A percentile compares a stretch with the other conserved stretches of the same genome.
Evolutionary conservation across 225 moss, liverwort and hornwort species (phyloP).

Genomic region (Asterella californica): DNA sequence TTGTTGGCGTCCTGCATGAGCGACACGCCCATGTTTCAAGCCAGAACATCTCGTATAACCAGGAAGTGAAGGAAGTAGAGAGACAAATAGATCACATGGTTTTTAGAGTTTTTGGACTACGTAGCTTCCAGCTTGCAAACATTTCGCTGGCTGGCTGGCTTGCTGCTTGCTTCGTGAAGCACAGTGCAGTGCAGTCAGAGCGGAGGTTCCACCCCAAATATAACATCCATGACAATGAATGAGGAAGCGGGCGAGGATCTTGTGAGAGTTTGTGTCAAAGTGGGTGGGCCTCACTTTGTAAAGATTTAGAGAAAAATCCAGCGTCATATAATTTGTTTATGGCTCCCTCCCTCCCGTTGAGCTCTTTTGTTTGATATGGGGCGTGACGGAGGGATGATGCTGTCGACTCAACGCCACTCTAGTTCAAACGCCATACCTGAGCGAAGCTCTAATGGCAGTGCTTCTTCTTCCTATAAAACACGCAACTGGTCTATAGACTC

Average conservation of each 20-base stretch:
- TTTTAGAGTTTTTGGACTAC: neutral
- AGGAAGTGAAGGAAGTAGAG: neutral
- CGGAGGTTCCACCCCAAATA: too few relatives aligned
- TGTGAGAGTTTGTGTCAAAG: neutral
- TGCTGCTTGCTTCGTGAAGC: neutral
- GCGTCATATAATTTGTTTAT: neutral
- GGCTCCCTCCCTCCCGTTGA: neutral
- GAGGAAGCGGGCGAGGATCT: neutral
- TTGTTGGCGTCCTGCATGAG: slow-evolving; percentile 16
- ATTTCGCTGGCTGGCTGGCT: too few relatives aligned
- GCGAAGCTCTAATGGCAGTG: too few relatives aligned
- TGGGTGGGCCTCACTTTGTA: neutral
- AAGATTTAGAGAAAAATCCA: neutral
- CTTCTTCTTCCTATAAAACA: too few relatives aligned
- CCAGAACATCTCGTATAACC: slow-evolving; percentile 1
- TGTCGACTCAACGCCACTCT: too few relatives aligned
- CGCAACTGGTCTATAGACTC: neutral
- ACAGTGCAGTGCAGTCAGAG: too few relatives aligned
- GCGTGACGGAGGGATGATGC: neutral
- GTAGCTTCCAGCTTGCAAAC: neutral
- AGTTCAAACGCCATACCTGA: too few relatives aligned
- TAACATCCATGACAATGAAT: neutral
- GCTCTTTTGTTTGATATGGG: neutral
- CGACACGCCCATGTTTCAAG: slow-evolving; percentile 6
- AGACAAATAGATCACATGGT: neutral